phyloP scores from a whole-genome alignment of 164 flowering plant species.

The Vitis rotundifolia region DNA sequence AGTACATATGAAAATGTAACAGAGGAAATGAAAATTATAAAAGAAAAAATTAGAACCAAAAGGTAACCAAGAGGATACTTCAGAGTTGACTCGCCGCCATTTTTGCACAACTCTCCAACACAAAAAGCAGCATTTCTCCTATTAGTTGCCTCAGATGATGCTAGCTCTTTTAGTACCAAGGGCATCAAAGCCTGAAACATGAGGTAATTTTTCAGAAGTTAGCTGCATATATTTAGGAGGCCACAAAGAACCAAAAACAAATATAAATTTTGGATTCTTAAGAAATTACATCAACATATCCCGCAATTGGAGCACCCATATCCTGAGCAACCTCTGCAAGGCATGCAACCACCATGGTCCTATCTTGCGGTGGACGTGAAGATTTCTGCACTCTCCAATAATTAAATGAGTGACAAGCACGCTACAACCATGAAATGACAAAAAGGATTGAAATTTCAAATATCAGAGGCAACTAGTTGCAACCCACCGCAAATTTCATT shows the following conservation, averaged over 20 bases:
- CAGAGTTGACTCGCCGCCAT: constrained; percentile 76
- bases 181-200: constrained; percentile 82
- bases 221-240: not conserved
- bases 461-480: not conserved
- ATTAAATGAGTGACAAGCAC: constrained; percentile 1
- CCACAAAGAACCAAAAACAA: not conserved
- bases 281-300: constrained; percentile 74
- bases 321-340: constrained; percentile 98
- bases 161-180: constrained; percentile 82
- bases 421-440: not conserved
- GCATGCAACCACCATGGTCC: constrained; percentile 98
- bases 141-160: constrained; percentile 82
- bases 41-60: not conserved
- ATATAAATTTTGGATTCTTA: not conserved
- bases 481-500: constrained; percentile 91
- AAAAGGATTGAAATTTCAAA: not conserved
- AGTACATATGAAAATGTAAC: not conserved
- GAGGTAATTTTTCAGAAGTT: not conserved
- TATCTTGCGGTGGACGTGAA: constrained; percentile 83
- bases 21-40: not conserved
- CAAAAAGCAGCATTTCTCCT: constrained; percentile 99
- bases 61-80: constrained; percentile 52
- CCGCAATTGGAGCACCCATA: constrained; percentile 91
- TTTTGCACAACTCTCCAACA: constrained; percentile 91
- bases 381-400: constrained; percentile 58